Evolutionary conservation across 2,329 filamentous ascomycete genomes (phyloP).

Genomic region (Lojkania enalia): DNA sequence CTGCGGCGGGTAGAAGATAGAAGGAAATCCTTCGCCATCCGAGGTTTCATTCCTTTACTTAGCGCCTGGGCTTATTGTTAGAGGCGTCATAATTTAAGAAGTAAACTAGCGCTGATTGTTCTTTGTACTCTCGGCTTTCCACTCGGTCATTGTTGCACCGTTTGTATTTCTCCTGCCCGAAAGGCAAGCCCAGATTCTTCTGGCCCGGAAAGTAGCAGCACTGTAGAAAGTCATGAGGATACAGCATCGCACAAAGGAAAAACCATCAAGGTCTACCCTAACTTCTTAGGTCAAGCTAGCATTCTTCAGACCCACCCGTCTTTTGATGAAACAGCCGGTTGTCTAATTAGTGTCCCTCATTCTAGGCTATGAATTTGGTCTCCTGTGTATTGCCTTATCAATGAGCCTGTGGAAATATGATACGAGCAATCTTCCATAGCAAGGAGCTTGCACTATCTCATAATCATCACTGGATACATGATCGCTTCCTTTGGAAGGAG

Average conservation of each 20-base stretch:
- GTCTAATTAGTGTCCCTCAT: constrained; percentile 49
- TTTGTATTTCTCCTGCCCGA: constrained; percentile 46
- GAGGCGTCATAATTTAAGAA: constrained; percentile 22
- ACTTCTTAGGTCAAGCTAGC: constrained; percentile 17
- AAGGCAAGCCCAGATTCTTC: constrained; percentile 50
- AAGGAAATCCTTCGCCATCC: constrained; percentile 22
- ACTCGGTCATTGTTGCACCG: constrained; percentile 19
- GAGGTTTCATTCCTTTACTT: constrained; percentile 15
- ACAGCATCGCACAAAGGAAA: constrained; percentile 25
- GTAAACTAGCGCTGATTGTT: constrained; percentile 31
- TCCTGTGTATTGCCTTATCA: constrained; percentile 31
- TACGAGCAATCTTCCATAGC: constrained; percentile 19
- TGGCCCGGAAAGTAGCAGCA: constrained; percentile 46
- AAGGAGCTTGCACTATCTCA: constrained; percentile 44
- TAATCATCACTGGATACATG: constrained; percentile 62
- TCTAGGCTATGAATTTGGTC: constrained; percentile 47
- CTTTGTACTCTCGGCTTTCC: constrained; percentile 24
- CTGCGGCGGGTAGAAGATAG: constrained; percentile 17
- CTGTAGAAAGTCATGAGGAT: constrained; percentile 48
- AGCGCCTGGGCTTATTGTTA: constrained; percentile 30
- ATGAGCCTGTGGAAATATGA: constrained; percentile 26
- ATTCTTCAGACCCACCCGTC: constrained; percentile 55
- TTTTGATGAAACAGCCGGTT: constrained; percentile 58
- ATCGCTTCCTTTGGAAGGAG: constrained; percentile 42
- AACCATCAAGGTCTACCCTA: constrained; percentile 10